Base-by-base conservation (phyloP, 2,329 filamentous ascomycete species). In the Nothopassalora personata region DNA sequence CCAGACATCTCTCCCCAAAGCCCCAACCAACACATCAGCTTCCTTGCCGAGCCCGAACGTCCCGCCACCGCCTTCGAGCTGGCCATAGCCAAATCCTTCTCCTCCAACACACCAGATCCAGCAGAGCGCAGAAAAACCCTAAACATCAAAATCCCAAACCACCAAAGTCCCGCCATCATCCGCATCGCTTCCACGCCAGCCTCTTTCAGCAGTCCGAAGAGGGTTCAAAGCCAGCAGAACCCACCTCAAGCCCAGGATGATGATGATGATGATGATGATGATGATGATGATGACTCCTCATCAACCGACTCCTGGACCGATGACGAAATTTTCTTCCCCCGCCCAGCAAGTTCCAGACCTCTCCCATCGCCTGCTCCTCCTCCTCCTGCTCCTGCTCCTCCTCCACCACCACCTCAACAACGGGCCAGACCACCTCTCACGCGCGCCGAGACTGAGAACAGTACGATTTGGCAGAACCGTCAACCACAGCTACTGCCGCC, bases 291-390 rank as follows among this genome's bases (percentile, higher is more conserved):
- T 10, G 46, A 49, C 11, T 23, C 47, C 1, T 67, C 64, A 23
- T 23, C 23, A 13, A 66, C 65, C 10, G 66, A 65, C 10, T 56
- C 54, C 5, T 68, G 65, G 65, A 67, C 65, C 0, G 65, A 58
- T 33, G 66, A 68, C 43, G 66, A 68, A 3, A 43, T 61, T 8
- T 68, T 66, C 56, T 51, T 62, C 9, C 61, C 59, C 18, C 58
- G 57, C 8, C 58, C 59, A 2, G 57, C 56, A 15, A 28, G 1
- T 13, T 8, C 49, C 15, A 1, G 19, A 28, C 18, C 48, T 3
- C 13, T 19, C 31, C 15, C 31, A 33, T 28, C 3, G 15, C 31
- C 31, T 3, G n/a, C n/a, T 23, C 31, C n/a, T n/a, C n/a, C n/a
- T n/a, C n/a, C n/a, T n/a, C n/a, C n/a, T n/a, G n/a, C n/a, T n/a